phyloP scores from a whole-genome alignment of 441 rosid genomes.

The Viola pubescens region DNA sequence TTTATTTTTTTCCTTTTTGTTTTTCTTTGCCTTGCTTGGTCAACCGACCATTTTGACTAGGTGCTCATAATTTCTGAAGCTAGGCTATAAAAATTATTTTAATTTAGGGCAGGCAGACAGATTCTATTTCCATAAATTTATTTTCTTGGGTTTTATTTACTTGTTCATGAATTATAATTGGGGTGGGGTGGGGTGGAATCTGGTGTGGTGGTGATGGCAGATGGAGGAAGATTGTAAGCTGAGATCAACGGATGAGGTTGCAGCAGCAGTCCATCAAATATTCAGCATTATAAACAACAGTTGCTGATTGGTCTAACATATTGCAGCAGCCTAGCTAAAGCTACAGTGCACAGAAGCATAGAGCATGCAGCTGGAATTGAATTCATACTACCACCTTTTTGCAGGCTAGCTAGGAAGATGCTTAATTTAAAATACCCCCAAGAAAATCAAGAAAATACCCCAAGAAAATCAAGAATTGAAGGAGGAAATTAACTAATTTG shows the following conservation, averaged over 20 bases:
- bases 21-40: background rate
- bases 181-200: too few relatives aligned
- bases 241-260: conserved; percentile 65
- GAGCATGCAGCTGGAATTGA: conserved; percentile 4
- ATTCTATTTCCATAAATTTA: background rate
- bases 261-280: conserved; percentile 55
- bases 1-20: background rate
- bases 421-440: too few relatives aligned
- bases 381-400: conserved; percentile 2
- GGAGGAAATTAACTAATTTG: background rate
- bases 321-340: too few relatives aligned
- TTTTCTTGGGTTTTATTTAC: background rate
- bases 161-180: background rate
- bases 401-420: background rate
- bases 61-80: background rate
- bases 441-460: background rate
- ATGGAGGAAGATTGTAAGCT: conserved; percentile 73
- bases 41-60: conserved; percentile 6
- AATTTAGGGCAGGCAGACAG: background rate
- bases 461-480: background rate
- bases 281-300: conserved; percentile 33
- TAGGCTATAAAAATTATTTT: too few relatives aligned
- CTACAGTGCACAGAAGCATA: background rate
- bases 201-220: conserved; percentile 33
- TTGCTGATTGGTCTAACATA: conserved; percentile 2